Percentiles rank a stretch among this genome's conserved stretches.
These are phyloP conservation scores for Sequoia sempervirens DNA, from an alignment of 75 land plant species.

Conservation along the genomic window DNA sequence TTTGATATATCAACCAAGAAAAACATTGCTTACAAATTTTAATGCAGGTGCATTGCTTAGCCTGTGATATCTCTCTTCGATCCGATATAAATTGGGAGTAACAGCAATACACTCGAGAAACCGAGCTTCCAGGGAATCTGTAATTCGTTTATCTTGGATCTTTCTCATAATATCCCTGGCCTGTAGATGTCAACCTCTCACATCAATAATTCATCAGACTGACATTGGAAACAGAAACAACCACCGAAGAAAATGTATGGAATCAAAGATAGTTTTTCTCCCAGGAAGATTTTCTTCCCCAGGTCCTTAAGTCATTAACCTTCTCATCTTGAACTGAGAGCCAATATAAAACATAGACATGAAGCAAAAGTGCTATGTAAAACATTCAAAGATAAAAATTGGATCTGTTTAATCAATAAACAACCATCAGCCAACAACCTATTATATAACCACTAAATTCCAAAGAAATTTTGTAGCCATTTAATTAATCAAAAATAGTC, in stretches of 20 bases:
- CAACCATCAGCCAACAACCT: neutral
- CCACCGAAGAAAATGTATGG: neutral
- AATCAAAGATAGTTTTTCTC: neutral
- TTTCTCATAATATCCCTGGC: constrained; percentile 2
- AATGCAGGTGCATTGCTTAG: constrained; percentile 18
- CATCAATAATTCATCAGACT: neutral
- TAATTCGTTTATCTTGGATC: constrained; percentile 16
- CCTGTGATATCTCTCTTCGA: constrained; percentile 24
- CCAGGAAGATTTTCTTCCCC: neutral
- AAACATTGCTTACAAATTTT: constrained; percentile 34
- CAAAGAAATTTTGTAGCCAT: neutral
- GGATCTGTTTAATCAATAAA: too few relatives aligned
- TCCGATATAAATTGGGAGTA: constrained; percentile 50
- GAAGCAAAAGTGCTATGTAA: too few relatives aligned
- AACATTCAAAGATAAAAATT: too few relatives aligned
- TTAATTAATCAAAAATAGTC: too few relatives aligned
- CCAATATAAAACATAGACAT: neutral
- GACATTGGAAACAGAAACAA: neutral
- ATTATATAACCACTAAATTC: neutral
- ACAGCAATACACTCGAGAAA: constrained; percentile 45
- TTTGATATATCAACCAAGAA: neutral
- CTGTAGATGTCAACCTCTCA: neutral
- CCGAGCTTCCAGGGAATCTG: constrained; percentile 18
- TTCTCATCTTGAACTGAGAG: neutral
- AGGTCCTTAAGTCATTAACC: neutral